These are phyloP conservation scores for Fusarium marasasianum DNA, from an alignment of 2,329 filamentous ascomycete genomes.

Conservation along the genomic window DNA sequence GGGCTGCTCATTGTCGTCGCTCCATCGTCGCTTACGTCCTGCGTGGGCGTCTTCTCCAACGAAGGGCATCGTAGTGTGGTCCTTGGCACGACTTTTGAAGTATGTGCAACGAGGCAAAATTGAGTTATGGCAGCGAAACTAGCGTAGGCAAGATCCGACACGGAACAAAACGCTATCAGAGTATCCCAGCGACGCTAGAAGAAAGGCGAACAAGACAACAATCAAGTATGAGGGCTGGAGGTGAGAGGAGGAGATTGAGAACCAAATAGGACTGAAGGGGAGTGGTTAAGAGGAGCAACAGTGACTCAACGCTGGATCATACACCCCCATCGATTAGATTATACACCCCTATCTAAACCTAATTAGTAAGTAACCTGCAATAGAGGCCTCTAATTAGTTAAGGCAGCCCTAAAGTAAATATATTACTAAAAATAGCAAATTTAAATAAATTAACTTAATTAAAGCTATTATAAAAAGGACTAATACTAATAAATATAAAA, in stretches of 20 bases:
- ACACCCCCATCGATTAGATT: too few relatives aligned
- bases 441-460: too few relatives aligned
- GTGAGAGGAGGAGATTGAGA: conserved; percentile 16
- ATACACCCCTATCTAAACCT: too few relatives aligned
- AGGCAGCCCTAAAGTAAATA: too few relatives aligned
- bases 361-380: too few relatives aligned
- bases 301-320: too few relatives aligned
- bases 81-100: conserved; percentile 22
- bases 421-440: too few relatives aligned
- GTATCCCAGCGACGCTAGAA: neutral
- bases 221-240: neutral
- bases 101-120: conserved; percentile 24
- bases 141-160: neutral
- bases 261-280: conserved; percentile 3
- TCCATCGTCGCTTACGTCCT: conserved; percentile 50
- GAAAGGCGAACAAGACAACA: neutral
- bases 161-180: neutral
- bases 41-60: conserved; percentile 46
- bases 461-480: too few relatives aligned
- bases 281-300: conserved; percentile 17
- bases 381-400: too few relatives aligned
- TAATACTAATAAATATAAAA: too few relatives aligned
- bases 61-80: conserved; percentile 47
- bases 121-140: neutral
- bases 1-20: conserved; percentile 39